phyloP scores from a whole-genome alignment of 352 stramenopile species.

The Saprolegnia diclina region DNA sequence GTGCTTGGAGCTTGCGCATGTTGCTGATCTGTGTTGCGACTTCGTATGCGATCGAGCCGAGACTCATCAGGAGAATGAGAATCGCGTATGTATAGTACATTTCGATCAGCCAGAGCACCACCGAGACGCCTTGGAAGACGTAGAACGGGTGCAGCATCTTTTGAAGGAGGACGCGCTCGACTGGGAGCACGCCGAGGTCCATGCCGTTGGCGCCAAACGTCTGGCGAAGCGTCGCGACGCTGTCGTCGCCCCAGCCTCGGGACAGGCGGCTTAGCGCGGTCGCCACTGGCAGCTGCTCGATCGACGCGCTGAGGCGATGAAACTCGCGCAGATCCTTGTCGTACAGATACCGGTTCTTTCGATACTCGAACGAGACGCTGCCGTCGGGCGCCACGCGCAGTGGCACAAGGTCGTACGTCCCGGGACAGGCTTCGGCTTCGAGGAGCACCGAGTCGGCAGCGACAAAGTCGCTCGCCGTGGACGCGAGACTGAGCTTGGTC shows the following conservation, averaged over 20 bases:
- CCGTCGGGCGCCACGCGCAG: constrained; percentile 25
- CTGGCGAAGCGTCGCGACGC: constrained; percentile 35
- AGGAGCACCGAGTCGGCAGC: constrained; percentile 56
- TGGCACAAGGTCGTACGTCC: constrained; percentile 46
- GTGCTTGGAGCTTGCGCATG: constrained; percentile 51
- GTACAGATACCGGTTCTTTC: constrained; percentile 61
- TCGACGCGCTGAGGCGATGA: constrained; percentile 33
- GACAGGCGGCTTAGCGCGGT: constrained; percentile 26
- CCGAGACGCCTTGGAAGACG: constrained; percentile 66
- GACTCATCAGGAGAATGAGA: constrained; percentile 55
- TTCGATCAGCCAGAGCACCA: constrained; percentile 63
- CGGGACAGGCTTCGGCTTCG: constrained; percentile 35
- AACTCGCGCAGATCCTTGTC: constrained; percentile 49
- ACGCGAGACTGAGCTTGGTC: constrained; percentile 36
- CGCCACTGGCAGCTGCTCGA: not conserved
- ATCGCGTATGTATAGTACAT: constrained; percentile 64
- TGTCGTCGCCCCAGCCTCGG: constrained; percentile 31
- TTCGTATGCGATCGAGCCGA: constrained; percentile 66
- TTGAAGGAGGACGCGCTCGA: constrained; percentile 45
- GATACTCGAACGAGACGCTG: constrained; percentile 55
- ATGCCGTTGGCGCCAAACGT: constrained; percentile 59
- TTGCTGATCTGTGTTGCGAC: constrained; percentile 57
- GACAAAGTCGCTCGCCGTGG: constrained; percentile 25
- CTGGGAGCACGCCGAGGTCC: constrained; percentile 43
- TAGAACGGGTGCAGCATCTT: constrained; percentile 79